Evolutionary conservation across 345 rosid genomes (phyloP).

Genomic region (Gossypium rotundifolium): DNA sequence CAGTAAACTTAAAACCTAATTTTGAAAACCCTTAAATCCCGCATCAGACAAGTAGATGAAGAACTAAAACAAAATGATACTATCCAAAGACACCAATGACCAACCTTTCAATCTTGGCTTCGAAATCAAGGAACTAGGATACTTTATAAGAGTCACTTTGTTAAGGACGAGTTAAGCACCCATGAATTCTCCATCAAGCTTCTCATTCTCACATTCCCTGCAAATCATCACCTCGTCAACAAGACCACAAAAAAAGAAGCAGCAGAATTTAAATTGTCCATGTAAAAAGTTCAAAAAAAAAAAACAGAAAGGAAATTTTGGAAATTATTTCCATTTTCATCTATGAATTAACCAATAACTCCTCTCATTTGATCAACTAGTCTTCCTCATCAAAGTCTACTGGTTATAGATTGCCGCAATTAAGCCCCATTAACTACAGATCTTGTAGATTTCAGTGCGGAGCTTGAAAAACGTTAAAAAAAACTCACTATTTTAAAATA

Average conservation of each 20-base stretch:
- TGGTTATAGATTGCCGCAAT: neutral
- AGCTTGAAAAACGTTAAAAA: neutral
- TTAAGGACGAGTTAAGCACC: neutral
- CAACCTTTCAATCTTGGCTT: slow-evolving; percentile 14
- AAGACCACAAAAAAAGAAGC: neutral
- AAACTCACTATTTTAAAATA: neutral
- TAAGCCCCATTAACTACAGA: neutral
- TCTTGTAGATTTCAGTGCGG: neutral
- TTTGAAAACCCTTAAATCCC: neutral
- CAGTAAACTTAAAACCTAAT: neutral
- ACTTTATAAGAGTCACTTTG: slow-evolving; percentile 1
- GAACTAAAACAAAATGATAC: neutral
- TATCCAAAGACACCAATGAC: neutral
- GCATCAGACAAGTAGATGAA: neutral
- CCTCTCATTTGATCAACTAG: neutral
- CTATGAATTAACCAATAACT: neutral
- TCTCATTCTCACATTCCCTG: slow-evolving; percentile 10
- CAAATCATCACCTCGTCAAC: slow-evolving; percentile 7
- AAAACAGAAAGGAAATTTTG: neutral
- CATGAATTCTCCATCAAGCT: slow-evolving; percentile 4
- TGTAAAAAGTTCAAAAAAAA: neutral
- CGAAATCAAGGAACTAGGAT: neutral
- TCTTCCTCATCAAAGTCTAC: neutral
- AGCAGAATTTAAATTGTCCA: neutral
- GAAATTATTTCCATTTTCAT: neutral